Percentiles rank a stretch among this genome's conserved stretches.
Conservation (phyloP, 2,329 filamentous ascomycete species). For the Lachnellula hyalina region DNA sequence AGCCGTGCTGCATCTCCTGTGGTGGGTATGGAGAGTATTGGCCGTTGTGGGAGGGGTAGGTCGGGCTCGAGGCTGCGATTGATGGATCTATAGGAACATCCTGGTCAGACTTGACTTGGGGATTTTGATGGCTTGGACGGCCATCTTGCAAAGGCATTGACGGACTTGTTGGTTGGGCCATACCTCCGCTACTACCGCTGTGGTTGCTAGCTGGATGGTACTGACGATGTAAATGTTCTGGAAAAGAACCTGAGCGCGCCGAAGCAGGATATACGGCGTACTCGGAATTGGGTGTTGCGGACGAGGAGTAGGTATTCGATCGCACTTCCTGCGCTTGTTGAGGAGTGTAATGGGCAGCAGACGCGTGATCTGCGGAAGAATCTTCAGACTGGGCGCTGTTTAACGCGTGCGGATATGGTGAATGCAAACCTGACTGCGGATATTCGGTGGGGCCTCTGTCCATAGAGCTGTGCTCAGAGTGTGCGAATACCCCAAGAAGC, state of each 20-base stretch:
- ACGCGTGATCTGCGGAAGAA: constrained; percentile 79
- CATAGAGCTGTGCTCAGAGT: constrained; percentile 39
- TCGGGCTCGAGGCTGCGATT: constrained; percentile 88
- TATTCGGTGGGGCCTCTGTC: constrained; percentile 66
- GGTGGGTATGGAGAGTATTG: constrained; percentile 86
- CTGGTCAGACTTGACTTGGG: constrained; percentile 86
- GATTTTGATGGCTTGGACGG: constrained; percentile 67
- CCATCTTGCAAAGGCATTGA: constrained; percentile 83
- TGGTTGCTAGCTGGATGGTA: constrained; percentile 75
- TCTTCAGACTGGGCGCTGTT: constrained; percentile 77
- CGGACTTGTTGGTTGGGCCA: constrained; percentile 99
- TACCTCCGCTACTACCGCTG: constrained; percentile 74
- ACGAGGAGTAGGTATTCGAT: constrained; percentile 48
- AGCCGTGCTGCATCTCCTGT: constrained; percentile 81
- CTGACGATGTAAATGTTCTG: constrained; percentile 79
- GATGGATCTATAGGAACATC: constrained; percentile 99
- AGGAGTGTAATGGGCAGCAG: constrained; percentile 84
- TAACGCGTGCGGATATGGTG: constrained; percentile 62
- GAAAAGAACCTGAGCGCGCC: constrained; percentile 77
- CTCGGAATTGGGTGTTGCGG: constrained; percentile 82
- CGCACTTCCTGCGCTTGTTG: constrained; percentile 66
- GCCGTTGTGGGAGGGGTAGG: constrained; percentile 67
- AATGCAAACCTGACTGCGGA: constrained; percentile 83
- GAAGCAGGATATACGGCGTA: constrained; percentile 73
- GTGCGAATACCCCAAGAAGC: constrained; percentile 28